These are phyloP conservation scores for Trypanosoma lewisi DNA, from an alignment of 208 protist species.

Conservation along the genomic window DNA sequence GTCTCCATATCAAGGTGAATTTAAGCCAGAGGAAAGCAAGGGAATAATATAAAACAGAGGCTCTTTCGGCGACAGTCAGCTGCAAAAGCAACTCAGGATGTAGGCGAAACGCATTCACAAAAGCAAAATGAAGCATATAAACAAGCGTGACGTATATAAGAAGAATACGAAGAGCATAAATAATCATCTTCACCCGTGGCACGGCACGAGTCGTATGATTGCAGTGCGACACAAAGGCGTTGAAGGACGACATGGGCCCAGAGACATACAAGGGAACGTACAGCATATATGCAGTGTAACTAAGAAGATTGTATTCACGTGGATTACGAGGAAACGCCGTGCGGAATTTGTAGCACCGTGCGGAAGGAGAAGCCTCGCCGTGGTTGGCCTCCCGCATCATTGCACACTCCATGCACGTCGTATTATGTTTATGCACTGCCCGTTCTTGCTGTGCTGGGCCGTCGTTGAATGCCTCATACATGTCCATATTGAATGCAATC, in stretches of 20 bases:
- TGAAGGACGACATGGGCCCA: constrained; percentile 89
- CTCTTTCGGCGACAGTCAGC: constrained; percentile 16
- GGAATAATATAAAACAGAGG: constrained; percentile 39
- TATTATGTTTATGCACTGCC: constrained; percentile 26
- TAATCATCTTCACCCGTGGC: constrained; percentile 17
- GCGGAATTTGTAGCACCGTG: constrained; percentile 57
- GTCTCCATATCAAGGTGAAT: constrained; percentile 79
- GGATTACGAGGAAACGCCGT: constrained; percentile 43
- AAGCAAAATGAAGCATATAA: constrained; percentile 43
- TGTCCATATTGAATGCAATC: constrained; percentile 78
- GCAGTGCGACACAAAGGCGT: constrained; percentile 83
- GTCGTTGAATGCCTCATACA: constrained; percentile 37
- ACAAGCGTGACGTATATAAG: constrained; percentile 24
- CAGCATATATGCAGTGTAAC: constrained; percentile 85
- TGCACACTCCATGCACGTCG: constrained; percentile 29
- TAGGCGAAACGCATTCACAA: constrained; percentile 45
- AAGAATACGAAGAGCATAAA: constrained; percentile 32
- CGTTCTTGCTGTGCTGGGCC: constrained; percentile 21
- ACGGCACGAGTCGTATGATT: constrained; percentile 35
- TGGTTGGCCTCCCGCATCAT: constrained; percentile 13
- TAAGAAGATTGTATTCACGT: constrained; percentile 66
- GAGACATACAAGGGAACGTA: constrained; percentile 90
- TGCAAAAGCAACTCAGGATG: constrained; percentile 20
- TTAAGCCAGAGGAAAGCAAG: constrained; percentile 66
- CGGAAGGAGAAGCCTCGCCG: background rate